Base-by-base conservation (phyloP, 1,139 yeast species). In the Diutina ranongensis region DNA sequence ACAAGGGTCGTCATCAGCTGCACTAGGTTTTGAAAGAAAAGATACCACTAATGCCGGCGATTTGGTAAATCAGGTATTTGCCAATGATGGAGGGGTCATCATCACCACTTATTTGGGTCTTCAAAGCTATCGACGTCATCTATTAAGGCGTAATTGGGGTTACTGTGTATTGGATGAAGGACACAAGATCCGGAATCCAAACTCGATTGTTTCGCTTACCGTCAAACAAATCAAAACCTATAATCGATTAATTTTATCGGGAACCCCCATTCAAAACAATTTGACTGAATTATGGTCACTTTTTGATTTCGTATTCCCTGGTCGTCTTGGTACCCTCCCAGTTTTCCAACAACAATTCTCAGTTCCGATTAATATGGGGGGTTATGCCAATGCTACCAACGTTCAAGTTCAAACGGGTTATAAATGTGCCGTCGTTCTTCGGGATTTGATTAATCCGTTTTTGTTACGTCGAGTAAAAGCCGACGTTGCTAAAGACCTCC, bases 401-500 rank as follows among this genome's bases (percentile, higher is more conserved):
- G 78, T 92, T 3, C 97, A 94, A 58, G 97, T 94, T 0, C 97
- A 92, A 58, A 83, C 97, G 0, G 97, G 97, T 1, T 89, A 85
- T 58, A 88, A 88, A 59, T 92, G 97, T 67, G 98, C 98, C 0
- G 94, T 89, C 8, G 83, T 92, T 1, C 63, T 92, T 45, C 71
- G 95, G 47, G 96, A 92, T 55, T 64, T 92, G 54, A 87, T 92
- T 8, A 79, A 95, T 1, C 98, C 98, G 0, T 92, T 89, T 59
- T 64, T 92, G 49, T 64, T 92, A 45, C 68, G 99, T 51, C 67
- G 99, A 45, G 79, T 94, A 60, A 92, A 92, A 60, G 78, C 81
- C 15, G 98, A 94, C 58, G 98, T 92, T n/a, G 99, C 99, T 0
- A 82, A 86, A 47, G 99, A 94, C 59, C 63, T 92, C 46, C 99